Evolutionary conservation across 805 yeast species (phyloP).

Genomic region (Scheffersomyces amazonensis): DNA sequence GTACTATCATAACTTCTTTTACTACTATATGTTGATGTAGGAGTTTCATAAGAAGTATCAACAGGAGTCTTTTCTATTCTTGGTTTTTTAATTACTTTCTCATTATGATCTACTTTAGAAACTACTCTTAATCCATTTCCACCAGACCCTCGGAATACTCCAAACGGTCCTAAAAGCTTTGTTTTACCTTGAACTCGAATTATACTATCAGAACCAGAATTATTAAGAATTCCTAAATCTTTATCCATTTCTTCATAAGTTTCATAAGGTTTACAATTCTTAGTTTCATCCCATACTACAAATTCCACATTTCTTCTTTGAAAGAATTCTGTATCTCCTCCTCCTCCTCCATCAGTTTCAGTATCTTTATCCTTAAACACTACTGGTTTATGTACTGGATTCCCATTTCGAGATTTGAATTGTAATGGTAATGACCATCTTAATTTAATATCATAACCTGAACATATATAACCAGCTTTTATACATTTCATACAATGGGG

Average conservation of each 20-base stretch:
- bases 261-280: slow-evolving; percentile 46
- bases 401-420: slow-evolving; percentile 23
- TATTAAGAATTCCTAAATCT: slow-evolving; percentile 57
- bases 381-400: slow-evolving; percentile 27
- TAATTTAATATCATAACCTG: slow-evolving; percentile 79
- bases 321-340: slow-evolving; percentile 41
- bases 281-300: slow-evolving; percentile 63
- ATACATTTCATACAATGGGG: slow-evolving; percentile 74
- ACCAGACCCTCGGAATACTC: slow-evolving; percentile 52
- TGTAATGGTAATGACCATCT: slow-evolving; percentile 65
- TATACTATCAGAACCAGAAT: slow-evolving; percentile 28
- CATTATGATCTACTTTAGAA: neutral
- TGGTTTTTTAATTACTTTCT: too few relatives aligned
- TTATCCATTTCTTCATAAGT: slow-evolving; percentile 83
- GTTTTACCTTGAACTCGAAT: slow-evolving; percentile 45
- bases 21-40: neutral
- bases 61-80: neutral
- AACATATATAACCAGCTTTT: slow-evolving; percentile 66
- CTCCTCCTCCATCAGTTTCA: slow-evolving; percentile 7
- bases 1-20: slow-evolving; percentile 2
- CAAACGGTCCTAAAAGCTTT: slow-evolving; percentile 72
- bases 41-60: neutral
- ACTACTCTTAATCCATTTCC: neutral
- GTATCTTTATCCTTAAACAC: slow-evolving; percentile 17
- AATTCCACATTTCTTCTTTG: slow-evolving; percentile 72